Conservation (phyloP, 1,284 basidiomycete species). For the Porogramme epimiltina region DNA sequence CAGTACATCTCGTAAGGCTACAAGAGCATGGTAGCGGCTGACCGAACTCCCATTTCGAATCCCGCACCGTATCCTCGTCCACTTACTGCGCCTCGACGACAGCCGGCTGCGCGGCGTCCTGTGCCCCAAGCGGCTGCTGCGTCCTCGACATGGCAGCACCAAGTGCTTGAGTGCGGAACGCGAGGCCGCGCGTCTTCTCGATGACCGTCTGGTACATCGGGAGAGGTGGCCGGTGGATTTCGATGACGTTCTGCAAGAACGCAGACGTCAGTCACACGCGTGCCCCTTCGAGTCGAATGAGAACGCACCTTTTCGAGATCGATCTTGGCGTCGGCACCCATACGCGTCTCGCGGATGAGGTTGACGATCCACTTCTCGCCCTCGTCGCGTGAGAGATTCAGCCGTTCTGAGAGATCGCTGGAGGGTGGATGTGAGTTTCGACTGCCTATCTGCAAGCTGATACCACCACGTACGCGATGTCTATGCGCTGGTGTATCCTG, state of each 20-base stretch:
- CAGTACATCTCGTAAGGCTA: too few relatives aligned
- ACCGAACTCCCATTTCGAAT: too few relatives aligned
- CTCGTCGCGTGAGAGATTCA: slow-evolving; percentile 91
- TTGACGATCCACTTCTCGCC: slow-evolving; percentile 99
- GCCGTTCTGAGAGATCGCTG: slow-evolving; percentile 89
- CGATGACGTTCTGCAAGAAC: slow-evolving; percentile 83
- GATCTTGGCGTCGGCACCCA: slow-evolving; percentile 96
- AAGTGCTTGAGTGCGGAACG: slow-evolving; percentile 89
- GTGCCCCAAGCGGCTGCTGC: slow-evolving; percentile 32
- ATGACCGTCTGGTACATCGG: slow-evolving; percentile 95
- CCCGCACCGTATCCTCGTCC: background rate
- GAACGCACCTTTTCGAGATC: slow-evolving; percentile 84
- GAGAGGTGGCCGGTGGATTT: slow-evolving; percentile 88
- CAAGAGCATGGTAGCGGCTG: too few relatives aligned
- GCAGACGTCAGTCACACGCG: too few relatives aligned
- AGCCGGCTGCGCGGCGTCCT: slow-evolving; percentile 24
- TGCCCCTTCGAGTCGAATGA: too few relatives aligned
- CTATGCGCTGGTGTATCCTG: slow-evolving; percentile 94
- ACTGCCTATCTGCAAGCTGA: background rate
- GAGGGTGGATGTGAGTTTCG: background rate
- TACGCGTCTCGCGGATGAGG: slow-evolving; percentile 94
- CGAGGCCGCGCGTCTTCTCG: slow-evolving; percentile 92
- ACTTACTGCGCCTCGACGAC: slow-evolving; percentile 27
- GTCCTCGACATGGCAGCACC: slow-evolving; percentile 80
- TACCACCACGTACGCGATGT: slow-evolving; percentile 85